Evolutionary conservation across 352 stramenopile genomes (phyloP).

Genomic region (Pythium phragmitis): DNA sequence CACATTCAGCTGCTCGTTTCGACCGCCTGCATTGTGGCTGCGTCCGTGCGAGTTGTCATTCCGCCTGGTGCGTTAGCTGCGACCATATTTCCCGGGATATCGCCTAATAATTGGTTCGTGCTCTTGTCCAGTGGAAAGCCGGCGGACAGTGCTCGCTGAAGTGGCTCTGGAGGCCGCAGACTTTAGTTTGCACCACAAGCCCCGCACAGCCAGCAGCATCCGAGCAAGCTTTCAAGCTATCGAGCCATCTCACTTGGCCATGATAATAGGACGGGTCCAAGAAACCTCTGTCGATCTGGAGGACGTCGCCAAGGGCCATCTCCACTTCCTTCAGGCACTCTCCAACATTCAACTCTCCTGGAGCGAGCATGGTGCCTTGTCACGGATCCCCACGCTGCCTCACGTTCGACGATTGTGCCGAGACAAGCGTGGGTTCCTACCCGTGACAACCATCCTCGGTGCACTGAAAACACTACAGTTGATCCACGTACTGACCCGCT

Average conservation of each 20-base stretch:
- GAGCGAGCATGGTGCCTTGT: background rate
- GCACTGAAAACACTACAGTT: slow-evolving; percentile 31
- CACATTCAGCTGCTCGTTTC: slow-evolving; percentile 32
- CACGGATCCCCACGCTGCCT: slow-evolving; percentile 24
- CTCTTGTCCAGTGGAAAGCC: background rate
- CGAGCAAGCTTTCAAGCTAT: background rate
- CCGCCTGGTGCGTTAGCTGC: slow-evolving; percentile 27
- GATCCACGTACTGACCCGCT: slow-evolving; percentile 17
- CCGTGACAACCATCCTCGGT: slow-evolving; percentile 31
- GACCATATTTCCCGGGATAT: background rate
- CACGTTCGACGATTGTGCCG: slow-evolving; percentile 23
- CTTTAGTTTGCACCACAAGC: slow-evolving; percentile 13
- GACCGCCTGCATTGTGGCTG: slow-evolving; percentile 34
- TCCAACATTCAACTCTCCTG: slow-evolving; percentile 31
- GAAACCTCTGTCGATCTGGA: slow-evolving; percentile 17
- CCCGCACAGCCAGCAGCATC: slow-evolving; percentile 3
- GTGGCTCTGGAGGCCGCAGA: background rate
- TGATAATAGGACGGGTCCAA: slow-evolving; percentile 16
- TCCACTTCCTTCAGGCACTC: slow-evolving; percentile 35
- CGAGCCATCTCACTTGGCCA: slow-evolving; percentile 13
- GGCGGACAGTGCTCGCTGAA: background rate
- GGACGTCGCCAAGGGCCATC: slow-evolving; percentile 21
- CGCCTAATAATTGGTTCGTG: background rate
- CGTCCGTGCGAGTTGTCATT: slow-evolving; percentile 26
- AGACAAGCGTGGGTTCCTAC: slow-evolving; percentile 15